A percentile compares a stretch with the other conserved stretches of the same genome.
These are phyloP conservation scores for Corchorus capsularis DNA, from an alignment of 345 rosid species.

Conservation along the genomic window DNA sequence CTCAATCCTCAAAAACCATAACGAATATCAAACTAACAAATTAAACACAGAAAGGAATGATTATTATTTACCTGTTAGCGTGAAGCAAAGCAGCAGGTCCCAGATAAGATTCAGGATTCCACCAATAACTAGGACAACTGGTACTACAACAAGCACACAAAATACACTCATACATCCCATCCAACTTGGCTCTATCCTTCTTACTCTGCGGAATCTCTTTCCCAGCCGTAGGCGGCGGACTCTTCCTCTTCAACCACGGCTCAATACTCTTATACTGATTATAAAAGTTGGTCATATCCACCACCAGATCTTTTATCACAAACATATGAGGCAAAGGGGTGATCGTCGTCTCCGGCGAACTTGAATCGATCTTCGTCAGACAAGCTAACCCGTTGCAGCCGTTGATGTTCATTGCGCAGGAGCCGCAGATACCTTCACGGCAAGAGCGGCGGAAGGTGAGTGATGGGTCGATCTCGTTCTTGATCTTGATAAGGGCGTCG, in stretches of 20 bases:
- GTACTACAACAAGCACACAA: constrained; percentile 95
- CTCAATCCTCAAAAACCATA: background rate
- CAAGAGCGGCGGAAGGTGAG: constrained; percentile 95
- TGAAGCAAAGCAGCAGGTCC: constrained; percentile 96
- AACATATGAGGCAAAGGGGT: constrained; percentile 95
- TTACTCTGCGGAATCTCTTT: constrained; percentile 90
- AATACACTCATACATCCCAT: constrained; percentile 97
- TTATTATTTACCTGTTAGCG: constrained; percentile 66
- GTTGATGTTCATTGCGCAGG: constrained; percentile 95
- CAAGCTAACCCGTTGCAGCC: constrained; percentile 97
- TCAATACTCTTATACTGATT: constrained; percentile 98
- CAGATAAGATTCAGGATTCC: constrained; percentile 94
- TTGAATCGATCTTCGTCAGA: constrained; percentile 69
- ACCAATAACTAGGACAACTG: constrained; percentile 97
- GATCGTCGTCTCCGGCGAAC: constrained; percentile 39
- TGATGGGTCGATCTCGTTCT: constrained; percentile 92
- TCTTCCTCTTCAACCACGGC: constrained; percentile 99
- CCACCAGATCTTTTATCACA: constrained; percentile 92
- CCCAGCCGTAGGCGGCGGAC: constrained; percentile 53
- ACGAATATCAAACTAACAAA: background rate
- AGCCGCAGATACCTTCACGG: constrained; percentile 96
- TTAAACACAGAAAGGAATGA: background rate
- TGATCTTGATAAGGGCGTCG: constrained; percentile 94
- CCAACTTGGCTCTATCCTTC: constrained; percentile 87
- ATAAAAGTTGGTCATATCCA: constrained; percentile 94